Percentiles rank a stretch among this genome's conserved stretches.
Conservation (phyloP, 2,329 filamentous ascomycete species). For the Paecilomyces sp. region DNA sequence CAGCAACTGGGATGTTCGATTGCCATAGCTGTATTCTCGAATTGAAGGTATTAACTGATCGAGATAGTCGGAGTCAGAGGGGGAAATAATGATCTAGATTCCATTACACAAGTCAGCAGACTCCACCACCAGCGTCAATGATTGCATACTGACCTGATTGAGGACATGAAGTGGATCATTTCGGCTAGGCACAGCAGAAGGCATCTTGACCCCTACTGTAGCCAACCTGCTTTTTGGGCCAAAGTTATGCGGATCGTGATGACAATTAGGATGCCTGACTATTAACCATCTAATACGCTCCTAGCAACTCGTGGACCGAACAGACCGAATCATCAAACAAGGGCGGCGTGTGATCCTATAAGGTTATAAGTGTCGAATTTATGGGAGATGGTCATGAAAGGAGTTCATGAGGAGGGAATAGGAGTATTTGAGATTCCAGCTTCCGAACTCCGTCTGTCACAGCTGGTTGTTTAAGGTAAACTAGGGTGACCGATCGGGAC, state of each 20-base stretch:
- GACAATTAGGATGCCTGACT: background rate
- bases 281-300: background rate
- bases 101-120: constrained; percentile 6
- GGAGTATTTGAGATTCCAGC: too few species aligned
- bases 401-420: too few species aligned
- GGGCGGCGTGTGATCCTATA: background rate
- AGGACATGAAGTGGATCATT: constrained; percentile 32
- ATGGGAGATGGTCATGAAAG: too few species aligned
- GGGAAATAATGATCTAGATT: constrained; percentile 77
- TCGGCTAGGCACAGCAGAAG: constrained; percentile 23
- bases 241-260: background rate
- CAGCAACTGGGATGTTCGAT: constrained; percentile 65
- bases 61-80: constrained; percentile 87
- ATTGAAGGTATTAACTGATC: constrained; percentile 92
- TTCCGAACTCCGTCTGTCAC: too few species aligned
- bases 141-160: constrained; percentile 26
- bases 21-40: constrained; percentile 75
- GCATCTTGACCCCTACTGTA: constrained; percentile 18
- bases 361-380: background rate
- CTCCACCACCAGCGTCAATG: constrained; percentile 1
- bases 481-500: too few species aligned
- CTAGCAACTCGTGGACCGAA: background rate
- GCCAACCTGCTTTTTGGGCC: background rate
- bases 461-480: too few species aligned
- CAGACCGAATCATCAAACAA: background rate